Conservation (phyloP, 2,329 filamentous ascomycete species). For the Incumbomyces lentus region DNA sequence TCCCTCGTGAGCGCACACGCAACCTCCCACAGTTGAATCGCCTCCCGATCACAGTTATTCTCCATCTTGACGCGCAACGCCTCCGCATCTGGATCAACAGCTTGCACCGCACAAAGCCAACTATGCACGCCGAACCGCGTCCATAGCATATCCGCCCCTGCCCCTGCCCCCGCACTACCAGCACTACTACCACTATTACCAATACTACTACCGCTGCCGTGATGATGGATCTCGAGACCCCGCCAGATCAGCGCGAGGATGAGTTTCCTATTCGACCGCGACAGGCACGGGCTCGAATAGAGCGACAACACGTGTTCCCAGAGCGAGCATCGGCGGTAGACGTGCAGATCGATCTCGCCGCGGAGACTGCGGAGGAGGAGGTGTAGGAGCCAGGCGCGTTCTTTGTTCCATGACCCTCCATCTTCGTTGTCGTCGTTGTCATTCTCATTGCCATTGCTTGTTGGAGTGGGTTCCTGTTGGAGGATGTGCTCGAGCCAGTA, state of each 20-base stretch:
- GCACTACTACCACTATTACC: too few species aligned
- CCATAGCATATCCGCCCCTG: constrained; percentile 63
- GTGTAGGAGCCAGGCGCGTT: constrained; percentile 38
- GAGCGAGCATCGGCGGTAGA: constrained; percentile 47
- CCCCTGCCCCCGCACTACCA: too few species aligned
- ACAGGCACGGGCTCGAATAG: constrained; percentile 56
- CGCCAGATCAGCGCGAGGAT: constrained; percentile 54
- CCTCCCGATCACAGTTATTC: constrained; percentile 1
- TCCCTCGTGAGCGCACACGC: background rate
- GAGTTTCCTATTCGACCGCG: constrained; percentile 49
- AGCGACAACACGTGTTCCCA: constrained; percentile 67
- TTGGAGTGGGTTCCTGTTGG: constrained; percentile 57
- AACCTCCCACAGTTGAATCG: background rate
- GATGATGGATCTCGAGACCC: constrained; percentile 57
- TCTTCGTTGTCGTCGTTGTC: constrained; percentile 33
- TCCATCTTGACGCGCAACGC: constrained; percentile 9
- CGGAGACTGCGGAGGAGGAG: constrained; percentile 11
- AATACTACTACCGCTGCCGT: too few species aligned
- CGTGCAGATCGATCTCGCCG: constrained; percentile 33
- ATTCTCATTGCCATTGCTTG: constrained; percentile 41
- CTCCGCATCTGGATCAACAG: constrained; percentile 6
- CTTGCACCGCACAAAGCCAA: constrained; percentile 41
- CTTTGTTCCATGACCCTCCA: constrained; percentile 56
- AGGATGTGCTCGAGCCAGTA: constrained; percentile 61
- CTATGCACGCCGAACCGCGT: constrained; percentile 64